Conservation (phyloP, 805 yeast genomes). For the Scheffersomyces stipitis region DNA sequence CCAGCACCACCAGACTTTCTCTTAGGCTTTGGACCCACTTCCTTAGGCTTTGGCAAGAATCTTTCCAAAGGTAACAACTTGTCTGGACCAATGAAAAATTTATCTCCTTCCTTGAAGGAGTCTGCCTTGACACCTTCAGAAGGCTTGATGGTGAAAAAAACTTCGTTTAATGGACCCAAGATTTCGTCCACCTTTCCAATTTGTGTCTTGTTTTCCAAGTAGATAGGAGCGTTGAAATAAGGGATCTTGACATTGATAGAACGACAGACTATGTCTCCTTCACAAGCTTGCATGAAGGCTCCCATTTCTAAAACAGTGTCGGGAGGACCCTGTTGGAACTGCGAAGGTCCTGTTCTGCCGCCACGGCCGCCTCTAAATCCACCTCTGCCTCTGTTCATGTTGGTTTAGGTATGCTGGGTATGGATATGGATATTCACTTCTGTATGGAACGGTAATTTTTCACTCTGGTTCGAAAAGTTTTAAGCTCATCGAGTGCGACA, state of each 20-base stretch:
- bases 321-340: slow-evolving; percentile 90
- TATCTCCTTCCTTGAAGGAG: slow-evolving; percentile 93
- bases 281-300: slow-evolving; percentile 85
- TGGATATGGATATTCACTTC: no score
- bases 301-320: slow-evolving; percentile 96
- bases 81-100: slow-evolving; percentile 93
- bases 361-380: slow-evolving; percentile 69
- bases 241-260: slow-evolving; percentile 94
- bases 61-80: slow-evolving; percentile 94
- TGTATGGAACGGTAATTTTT: slow-evolving; percentile 9
- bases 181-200: slow-evolving; percentile 98
- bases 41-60: slow-evolving; percentile 95
- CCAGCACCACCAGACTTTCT: slow-evolving; percentile 64
- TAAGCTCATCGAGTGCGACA: slow-evolving; percentile 12
- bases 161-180: slow-evolving; percentile 95
- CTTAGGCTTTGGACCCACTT: slow-evolving; percentile 77
- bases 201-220: slow-evolving; percentile 91
- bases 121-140: slow-evolving; percentile 93
- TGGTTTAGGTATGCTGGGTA: no score
- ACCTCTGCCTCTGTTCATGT: slow-evolving; percentile 71
- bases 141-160: slow-evolving; percentile 95
- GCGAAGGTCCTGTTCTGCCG: slow-evolving; percentile 68
- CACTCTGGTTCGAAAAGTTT: slow-evolving; percentile 2
- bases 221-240: slow-evolving; percentile 98
- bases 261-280: slow-evolving; percentile 95